Percentiles rank a stretch among this genome's conserved stretches.
Evolutionary conservation across 495 filamentous ascomycete genomes (phyloP).

Genomic region (Acidiella bohemica): DNA sequence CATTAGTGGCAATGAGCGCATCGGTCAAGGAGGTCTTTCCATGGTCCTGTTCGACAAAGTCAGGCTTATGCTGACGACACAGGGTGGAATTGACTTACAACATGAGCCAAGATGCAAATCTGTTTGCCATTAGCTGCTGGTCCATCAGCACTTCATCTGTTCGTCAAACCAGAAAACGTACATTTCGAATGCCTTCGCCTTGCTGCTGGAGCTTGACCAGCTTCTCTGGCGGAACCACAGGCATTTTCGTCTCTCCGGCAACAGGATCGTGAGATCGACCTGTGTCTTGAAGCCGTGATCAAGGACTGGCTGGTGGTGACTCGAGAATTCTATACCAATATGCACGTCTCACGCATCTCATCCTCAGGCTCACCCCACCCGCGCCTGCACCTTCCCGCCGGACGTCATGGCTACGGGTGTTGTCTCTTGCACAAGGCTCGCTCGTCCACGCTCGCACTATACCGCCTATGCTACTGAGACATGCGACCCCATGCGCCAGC

Average conservation of each 20-base stretch:
- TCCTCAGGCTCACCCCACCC: too few relatives aligned
- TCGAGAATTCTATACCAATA: too few relatives aligned
- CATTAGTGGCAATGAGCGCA: slow-evolving; percentile 93
- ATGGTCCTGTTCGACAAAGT: slow-evolving; percentile 50
- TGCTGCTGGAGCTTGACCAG: slow-evolving; percentile 72
- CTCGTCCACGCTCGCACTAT: too few relatives aligned
- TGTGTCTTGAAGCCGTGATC: too few relatives aligned
- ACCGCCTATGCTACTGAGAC: too few relatives aligned
- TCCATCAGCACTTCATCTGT: neutral
- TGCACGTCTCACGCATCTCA: too few relatives aligned
- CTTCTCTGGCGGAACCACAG: slow-evolving; percentile 75
- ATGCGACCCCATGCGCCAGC: too few relatives aligned
- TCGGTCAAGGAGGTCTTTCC: slow-evolving; percentile 97
- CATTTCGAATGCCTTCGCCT: slow-evolving; percentile 78
- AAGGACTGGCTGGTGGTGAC: too few relatives aligned
- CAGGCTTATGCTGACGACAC: neutral
- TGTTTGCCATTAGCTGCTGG: slow-evolving; percentile 29
- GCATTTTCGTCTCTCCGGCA: slow-evolving; percentile 61
- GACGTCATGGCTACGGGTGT: too few relatives aligned
- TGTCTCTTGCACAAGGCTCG: too few relatives aligned
- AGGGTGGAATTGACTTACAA: slow-evolving; percentile 44
- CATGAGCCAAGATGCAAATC: slow-evolving; percentile 97
- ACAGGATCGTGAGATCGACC: too few relatives aligned
- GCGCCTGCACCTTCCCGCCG: too few relatives aligned
- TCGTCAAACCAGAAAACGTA: slow-evolving; percentile 28